Percentiles rank a stretch among this genome's conserved stretches.
Evolutionary conservation across 2,329 filamentous ascomycete species (phyloP).

Genomic region (Knoxdaviesia capensis): DNA sequence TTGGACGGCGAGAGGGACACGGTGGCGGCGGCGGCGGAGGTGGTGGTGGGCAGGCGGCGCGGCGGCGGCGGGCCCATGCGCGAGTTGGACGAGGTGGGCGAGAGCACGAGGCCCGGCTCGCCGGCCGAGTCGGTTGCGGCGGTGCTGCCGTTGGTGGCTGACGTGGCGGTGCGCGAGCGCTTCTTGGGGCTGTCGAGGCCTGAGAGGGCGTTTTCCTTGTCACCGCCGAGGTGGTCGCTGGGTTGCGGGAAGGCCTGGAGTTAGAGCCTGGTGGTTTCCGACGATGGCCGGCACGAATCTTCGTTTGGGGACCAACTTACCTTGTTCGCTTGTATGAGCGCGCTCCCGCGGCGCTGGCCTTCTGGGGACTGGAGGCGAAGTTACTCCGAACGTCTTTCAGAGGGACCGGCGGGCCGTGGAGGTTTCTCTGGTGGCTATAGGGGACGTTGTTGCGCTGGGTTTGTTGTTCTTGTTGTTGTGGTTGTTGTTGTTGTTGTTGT

Average conservation of each 20-base stretch:
- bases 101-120: slow-evolving; percentile 43
- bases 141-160: slow-evolving; percentile 5
- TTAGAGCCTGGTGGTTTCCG: too few species aligned
- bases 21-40: slow-evolving; percentile 7
- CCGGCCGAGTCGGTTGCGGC: slow-evolving; percentile 20
- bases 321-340: too few species aligned
- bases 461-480: slow-evolving; percentile 19
- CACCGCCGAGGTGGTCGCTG: slow-evolving; percentile 25
- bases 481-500: slow-evolving; percentile 23
- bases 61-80: slow-evolving; percentile 31
- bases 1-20: slow-evolving; percentile 6
- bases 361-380: too few species aligned
- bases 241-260: too few species aligned
- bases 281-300: too few species aligned
- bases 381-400: slow-evolving; percentile 20
- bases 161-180: slow-evolving; percentile 21
- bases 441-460: too few species aligned
- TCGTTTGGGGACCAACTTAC: too few species aligned
- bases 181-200: slow-evolving; percentile 51
- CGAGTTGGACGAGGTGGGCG: slow-evolving; percentile 66
- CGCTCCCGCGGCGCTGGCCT: too few species aligned
- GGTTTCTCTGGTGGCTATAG: too few species aligned
- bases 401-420: slow-evolving; percentile 13
- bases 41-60: slow-evolving; percentile 1
- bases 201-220: slow-evolving; percentile 58